A percentile compares a stretch with the other conserved stretches of the same genome.
Evolutionary conservation across 768 basidiomycete genomes (phyloP).

Genomic region (Strobilomyces confusus): DNA sequence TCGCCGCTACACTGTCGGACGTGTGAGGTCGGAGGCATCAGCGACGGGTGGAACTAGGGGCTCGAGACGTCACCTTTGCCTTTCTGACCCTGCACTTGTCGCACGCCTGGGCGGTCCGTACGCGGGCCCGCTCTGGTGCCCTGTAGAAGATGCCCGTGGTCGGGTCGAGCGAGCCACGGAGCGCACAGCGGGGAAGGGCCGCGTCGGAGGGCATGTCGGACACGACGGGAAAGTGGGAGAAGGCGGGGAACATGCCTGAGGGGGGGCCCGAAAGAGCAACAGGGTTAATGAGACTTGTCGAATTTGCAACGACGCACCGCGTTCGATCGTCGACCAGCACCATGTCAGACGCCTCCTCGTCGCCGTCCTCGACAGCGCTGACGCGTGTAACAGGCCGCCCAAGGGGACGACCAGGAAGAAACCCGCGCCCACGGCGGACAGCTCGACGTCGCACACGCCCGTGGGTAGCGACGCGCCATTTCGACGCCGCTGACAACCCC

Average conservation of each 20-base stretch:
- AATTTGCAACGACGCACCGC: conserved; percentile 1
- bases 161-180: conserved; percentile 62
- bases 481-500: neutral
- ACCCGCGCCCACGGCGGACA: neutral
- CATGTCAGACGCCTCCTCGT: conserved; percentile 1
- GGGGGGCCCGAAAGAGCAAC: neutral
- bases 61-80: conserved; percentile 53
- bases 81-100: conserved; percentile 71
- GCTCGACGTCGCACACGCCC: neutral
- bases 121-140: conserved; percentile 57
- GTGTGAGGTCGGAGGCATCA: neutral
- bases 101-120: conserved; percentile 72
- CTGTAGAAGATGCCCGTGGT: conserved; percentile 64
- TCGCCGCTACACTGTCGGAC: conserved; percentile 62
- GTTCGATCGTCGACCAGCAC: neutral
- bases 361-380: neutral
- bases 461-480: neutral
- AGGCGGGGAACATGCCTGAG: neutral
- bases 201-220: conserved; percentile 4
- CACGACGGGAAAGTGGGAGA: neutral
- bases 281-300: neutral
- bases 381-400: conserved; percentile 1
- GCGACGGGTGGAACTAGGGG: neutral
- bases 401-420: conserved; percentile 4
- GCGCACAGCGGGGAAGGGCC: conserved; percentile 24